Evolutionary conservation across 2,329 filamentous ascomycete species (phyloP).

Genomic region (Albifimbria verrucaria): DNA sequence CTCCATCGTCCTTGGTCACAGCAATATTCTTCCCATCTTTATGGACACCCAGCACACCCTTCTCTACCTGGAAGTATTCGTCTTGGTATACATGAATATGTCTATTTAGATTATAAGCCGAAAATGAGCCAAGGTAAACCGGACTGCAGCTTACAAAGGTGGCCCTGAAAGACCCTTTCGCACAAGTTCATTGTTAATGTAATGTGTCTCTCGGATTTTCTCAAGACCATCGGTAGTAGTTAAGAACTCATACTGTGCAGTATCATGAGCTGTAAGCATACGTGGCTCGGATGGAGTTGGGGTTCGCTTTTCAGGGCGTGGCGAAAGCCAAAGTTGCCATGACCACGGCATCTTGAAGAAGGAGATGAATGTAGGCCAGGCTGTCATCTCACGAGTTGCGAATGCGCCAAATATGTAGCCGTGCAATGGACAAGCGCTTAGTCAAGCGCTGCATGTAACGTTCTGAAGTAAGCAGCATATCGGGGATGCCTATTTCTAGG

Average conservation of each 20-base stretch:
- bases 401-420: no score
- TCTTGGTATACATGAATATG: slow-evolving; percentile 14
- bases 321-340: slow-evolving; percentile 16
- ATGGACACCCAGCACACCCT: slow-evolving; percentile 9
- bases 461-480: no score
- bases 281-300: background rate
- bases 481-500: no score
- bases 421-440: no score
- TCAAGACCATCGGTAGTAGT: background rate
- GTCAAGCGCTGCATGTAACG: no score
- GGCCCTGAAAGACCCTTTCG: background rate
- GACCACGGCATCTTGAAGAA: slow-evolving; percentile 12
- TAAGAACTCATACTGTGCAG: background rate
- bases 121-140: background rate
- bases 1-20: slow-evolving; percentile 11
- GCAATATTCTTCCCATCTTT: slow-evolving; percentile 5
- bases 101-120: slow-evolving; percentile 8
- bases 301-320: slow-evolving; percentile 10
- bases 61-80: slow-evolving; percentile 14
- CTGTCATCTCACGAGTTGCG: no score
- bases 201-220: background rate
- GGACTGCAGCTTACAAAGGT: background rate
- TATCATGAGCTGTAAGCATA: background rate
- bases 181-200: background rate
- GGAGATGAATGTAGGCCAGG: no score